Evolutionary conservation across 495 filamentous ascomycete species (phyloP), one percentile per base, ranked within the genome.

Genomic region (Neurospora sp.): DNA sequence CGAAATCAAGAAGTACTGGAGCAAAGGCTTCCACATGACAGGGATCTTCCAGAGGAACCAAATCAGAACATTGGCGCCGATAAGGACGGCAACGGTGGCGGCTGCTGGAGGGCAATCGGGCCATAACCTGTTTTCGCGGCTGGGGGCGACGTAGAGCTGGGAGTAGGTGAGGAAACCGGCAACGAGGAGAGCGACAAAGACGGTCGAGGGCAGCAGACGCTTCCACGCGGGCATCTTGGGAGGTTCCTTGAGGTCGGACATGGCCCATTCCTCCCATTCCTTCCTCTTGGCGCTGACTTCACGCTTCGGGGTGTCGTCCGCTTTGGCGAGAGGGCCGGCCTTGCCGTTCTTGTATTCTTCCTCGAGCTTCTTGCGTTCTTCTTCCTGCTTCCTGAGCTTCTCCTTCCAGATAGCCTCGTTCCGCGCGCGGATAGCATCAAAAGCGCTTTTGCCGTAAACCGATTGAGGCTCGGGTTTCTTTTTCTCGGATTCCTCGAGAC

Each of bases 91-190:
- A 12, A 93, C 83, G 11, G 96, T 98, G 38, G 94, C 93, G 3
- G 91, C 89, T 4, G 95, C 89, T 2, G 92, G 92, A 2, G 94
- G 92, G 3, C 93, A 82, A 75, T 91, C 89, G 0, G 93, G 92
- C 78, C 87, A 94, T 69, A 95, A 75, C 70, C 94, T 86, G 31
- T 86, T 83, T 8, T 84, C 81, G 23, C 80, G 82, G 39, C 81
- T 80, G 0, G 92, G 91, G 23, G 92, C 87, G 48, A 82, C 85
- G 77, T 96, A 97, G 71, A 85, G 84, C 39, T 83, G 75, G 18
- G 89, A 87, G 73, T 90, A 90, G 23, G 82, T 79, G 41, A 86
- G 83, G 75, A 84, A 88, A 27, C 87, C 80, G 8, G 81, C 83
- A 4, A 90, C 44, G 7, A 89, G 78, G 37, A 85, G 72, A 5